These are phyloP conservation scores for Mycena epipterygia DNA, from an alignment of 768 basidiomycete genomes.

Conservation along the genomic window DNA sequence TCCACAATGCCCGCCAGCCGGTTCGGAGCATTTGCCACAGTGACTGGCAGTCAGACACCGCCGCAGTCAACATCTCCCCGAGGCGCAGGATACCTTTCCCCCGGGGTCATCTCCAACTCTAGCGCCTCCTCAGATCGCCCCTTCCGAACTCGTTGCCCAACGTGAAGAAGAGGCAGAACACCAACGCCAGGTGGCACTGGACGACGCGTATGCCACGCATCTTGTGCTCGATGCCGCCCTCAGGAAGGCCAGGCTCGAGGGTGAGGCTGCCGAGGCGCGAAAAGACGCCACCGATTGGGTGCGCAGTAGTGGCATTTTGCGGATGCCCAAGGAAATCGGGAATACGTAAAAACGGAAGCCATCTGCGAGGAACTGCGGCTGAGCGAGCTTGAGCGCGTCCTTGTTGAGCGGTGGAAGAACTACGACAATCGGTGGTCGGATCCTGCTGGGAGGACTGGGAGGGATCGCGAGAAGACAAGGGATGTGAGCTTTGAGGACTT, in stretches of 20 bases:
- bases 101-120: neutral
- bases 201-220: constrained; percentile 34
- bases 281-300: constrained; percentile 73
- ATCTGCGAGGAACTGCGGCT: constrained; percentile 62
- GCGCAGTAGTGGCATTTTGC: constrained; percentile 67
- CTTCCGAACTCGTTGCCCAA: neutral
- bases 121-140: neutral
- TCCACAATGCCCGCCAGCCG: constrained; percentile 25
- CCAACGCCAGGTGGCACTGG: constrained; percentile 22
- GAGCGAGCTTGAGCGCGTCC: constrained; percentile 56
- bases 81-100: constrained; percentile 32
- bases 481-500: constrained; percentile 63
- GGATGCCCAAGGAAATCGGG: constrained; percentile 64
- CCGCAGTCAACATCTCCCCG: constrained; percentile 15
- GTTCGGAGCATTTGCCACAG: constrained; percentile 15
- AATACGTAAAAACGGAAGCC: constrained; percentile 62
- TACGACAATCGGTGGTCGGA: constrained; percentile 68
- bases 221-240: constrained; percentile 21
- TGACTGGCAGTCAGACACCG: neutral
- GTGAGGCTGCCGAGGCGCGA: constrained; percentile 57
- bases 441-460: constrained; percentile 45
- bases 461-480: constrained; percentile 25
- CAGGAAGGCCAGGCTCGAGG: constrained; percentile 39
- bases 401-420: constrained; percentile 60
- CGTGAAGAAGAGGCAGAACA: constrained; percentile 28